phyloP scores from a whole-genome alignment of 306 rosid genomes.

The Morella rubra region DNA sequence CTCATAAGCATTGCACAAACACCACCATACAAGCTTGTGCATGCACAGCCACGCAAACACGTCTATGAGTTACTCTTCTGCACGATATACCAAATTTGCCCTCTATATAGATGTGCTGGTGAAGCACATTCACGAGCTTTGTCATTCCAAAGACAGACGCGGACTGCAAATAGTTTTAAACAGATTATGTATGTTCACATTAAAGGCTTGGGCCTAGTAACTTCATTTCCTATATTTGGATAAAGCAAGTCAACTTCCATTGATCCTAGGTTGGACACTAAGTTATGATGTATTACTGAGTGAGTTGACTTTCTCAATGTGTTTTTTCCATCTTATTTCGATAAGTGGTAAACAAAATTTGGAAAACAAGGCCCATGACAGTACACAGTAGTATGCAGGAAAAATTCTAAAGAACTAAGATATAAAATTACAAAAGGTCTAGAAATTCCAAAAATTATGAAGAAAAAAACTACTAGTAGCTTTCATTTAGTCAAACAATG shows the following conservation, averaged over 20 bases:
- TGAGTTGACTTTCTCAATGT: not conserved
- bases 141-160: constrained; percentile 1
- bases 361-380: not conserved
- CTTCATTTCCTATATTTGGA: not conserved
- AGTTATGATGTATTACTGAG: not conserved
- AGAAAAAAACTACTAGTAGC: not conserved
- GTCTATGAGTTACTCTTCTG: not conserved
- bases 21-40: not conserved
- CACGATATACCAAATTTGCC: not conserved
- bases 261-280: not conserved
- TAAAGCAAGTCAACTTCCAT: not conserved
- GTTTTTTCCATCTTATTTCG: too few species aligned
- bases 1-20: not conserved
- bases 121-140: not conserved
- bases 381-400: not conserved
- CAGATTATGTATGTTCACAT: not conserved
- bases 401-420: too few species aligned
- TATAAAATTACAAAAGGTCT: not conserved
- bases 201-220: not conserved
- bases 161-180: not conserved
- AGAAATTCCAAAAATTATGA: not conserved
- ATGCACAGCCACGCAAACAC: not conserved
- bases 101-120: not conserved
- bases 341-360: not conserved
- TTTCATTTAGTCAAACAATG: not conserved